A percentile compares a stretch with the other conserved stretches of the same genome.
These are phyloP conservation scores for Hymenoscyphus fructigenus DNA, from an alignment of 2,329 filamentous ascomycete genomes.

Conservation along the genomic window DNA sequence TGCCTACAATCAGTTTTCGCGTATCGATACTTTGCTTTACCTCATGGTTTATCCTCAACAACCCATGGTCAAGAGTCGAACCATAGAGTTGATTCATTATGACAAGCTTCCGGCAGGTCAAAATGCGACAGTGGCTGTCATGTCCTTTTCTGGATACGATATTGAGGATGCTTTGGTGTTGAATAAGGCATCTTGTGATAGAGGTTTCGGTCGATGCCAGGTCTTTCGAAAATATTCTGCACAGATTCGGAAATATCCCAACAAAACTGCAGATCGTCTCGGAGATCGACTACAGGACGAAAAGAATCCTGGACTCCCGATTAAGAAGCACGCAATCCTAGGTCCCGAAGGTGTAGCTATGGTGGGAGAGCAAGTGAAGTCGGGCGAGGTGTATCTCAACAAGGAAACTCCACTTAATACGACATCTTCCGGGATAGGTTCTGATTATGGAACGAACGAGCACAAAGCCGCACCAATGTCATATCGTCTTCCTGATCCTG, in stretches of 20 bases:
- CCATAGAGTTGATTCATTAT: constrained; percentile 94
- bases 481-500: constrained; percentile 80
- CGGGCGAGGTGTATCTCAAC: constrained; percentile 84
- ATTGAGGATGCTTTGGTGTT: constrained; percentile 97
- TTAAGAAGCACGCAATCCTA: constrained; percentile 69
- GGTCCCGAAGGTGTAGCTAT: constrained; percentile 86
- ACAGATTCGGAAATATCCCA: constrained; percentile 84
- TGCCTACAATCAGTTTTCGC: constrained; percentile 95
- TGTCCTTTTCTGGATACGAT: constrained; percentile 99
- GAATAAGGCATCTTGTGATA: constrained; percentile 93
- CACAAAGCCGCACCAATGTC: constrained; percentile 66
- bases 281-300: constrained; percentile 55
- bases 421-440: constrained; percentile 67
- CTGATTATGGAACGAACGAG: constrained; percentile 62
- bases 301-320: constrained; percentile 57
- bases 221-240: constrained; percentile 95
- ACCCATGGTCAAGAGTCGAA: constrained; percentile 95
- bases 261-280: constrained; percentile 68
- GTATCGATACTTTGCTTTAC: constrained; percentile 94
- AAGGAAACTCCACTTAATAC: constrained; percentile 84
- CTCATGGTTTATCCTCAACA: constrained; percentile 97
- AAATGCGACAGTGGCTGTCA: constrained; percentile 96
- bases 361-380: constrained; percentile 76
- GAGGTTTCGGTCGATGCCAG: constrained; percentile 94
- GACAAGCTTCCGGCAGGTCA: constrained; percentile 96